phyloP scores from a whole-genome alignment of 2,329 filamentous ascomycete species.

The Onygena corvina region DNA sequence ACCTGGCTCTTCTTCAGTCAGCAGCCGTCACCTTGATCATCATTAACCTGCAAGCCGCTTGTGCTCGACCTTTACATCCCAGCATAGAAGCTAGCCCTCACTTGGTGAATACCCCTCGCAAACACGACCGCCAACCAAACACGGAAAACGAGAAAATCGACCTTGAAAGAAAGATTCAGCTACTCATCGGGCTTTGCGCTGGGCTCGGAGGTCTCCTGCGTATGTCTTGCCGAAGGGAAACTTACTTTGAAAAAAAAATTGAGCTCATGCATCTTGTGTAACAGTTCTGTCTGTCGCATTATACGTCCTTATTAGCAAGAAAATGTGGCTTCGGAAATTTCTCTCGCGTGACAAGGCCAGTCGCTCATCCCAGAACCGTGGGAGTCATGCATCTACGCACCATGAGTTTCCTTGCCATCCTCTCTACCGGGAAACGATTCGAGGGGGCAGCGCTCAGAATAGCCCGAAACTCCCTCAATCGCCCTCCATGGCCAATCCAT shows the following conservation, averaged over 20 bases:
- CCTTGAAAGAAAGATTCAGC: background rate
- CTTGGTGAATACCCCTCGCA: background rate
- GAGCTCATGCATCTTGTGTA: background rate
- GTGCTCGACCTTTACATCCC: background rate
- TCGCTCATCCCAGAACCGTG: background rate
- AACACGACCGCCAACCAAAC: background rate
- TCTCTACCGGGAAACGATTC: constrained; percentile 5
- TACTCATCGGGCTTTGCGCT: background rate
- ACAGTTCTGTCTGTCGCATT: background rate
- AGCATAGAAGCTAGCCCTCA: background rate
- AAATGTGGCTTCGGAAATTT: constrained; percentile 8
- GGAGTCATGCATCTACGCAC: background rate
- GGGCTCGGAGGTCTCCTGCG: background rate
- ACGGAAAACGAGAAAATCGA: background rate
- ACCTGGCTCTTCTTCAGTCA: background rate
- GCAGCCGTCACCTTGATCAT: background rate
- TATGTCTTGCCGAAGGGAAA: background rate
- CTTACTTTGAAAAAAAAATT: background rate
- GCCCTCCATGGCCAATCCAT: background rate
- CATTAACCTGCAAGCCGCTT: background rate
- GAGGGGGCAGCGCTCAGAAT: background rate
- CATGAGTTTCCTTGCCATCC: constrained; percentile 2
- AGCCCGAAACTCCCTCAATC: background rate
- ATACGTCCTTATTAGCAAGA: constrained; percentile 2
- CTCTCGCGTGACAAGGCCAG: background rate